A percentile compares a stretch with the other conserved stretches of the same genome.
Conservation (phyloP, 2,329 filamentous ascomycete species). For the Coniochaeta sp. region DNA sequence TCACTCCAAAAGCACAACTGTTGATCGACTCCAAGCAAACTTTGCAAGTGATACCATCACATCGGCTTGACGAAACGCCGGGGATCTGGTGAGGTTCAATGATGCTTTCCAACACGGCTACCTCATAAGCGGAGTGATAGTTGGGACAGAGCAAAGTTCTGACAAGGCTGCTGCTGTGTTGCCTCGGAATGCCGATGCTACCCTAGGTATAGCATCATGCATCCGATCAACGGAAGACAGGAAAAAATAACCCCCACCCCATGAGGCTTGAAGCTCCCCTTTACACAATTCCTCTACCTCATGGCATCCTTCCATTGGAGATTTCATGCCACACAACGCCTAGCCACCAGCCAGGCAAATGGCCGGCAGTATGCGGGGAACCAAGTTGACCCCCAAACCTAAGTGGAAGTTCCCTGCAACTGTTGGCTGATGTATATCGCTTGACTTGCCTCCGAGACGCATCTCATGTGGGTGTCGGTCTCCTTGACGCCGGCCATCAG, state of each 20-base stretch:
- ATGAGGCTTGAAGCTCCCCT: neutral
- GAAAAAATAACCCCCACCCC: neutral
- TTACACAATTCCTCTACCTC: neutral
- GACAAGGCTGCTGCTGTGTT: too few species aligned
- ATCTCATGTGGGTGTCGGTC: neutral
- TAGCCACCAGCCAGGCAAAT: neutral
- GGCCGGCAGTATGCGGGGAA: neutral
- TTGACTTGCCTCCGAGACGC: neutral
- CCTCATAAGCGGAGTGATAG: too few species aligned
- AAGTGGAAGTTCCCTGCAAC: neutral
- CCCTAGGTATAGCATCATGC: neutral
- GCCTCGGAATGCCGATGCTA: neutral
- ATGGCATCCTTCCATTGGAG: neutral
- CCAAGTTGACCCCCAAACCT: neutral
- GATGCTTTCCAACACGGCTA: too few species aligned
- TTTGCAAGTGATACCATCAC: too few species aligned
- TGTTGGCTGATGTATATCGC: neutral
- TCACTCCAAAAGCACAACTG: too few species aligned
- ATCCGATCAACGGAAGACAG: neutral
- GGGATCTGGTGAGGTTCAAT: too few species aligned
- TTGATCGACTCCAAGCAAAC: too few species aligned
- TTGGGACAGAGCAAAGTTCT: too few species aligned
- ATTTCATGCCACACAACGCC: neutral
- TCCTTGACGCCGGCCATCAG: neutral
- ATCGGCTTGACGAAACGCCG: too few species aligned